Conservation (phyloP, 345 rosid genomes). For the Corchorus capsularis region DNA sequence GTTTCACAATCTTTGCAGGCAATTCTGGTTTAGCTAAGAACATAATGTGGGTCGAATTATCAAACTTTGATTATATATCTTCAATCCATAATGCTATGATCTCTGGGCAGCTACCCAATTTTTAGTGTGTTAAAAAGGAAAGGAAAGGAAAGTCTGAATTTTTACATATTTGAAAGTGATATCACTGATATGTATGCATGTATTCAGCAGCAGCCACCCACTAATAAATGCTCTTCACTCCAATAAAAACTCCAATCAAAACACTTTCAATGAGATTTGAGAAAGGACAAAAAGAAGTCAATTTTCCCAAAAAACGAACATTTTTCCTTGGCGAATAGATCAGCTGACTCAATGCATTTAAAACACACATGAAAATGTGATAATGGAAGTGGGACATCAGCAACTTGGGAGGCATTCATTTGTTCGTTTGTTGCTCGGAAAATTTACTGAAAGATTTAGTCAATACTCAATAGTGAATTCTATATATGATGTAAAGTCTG, state of each 20-base stretch:
- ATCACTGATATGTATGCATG: not conserved
- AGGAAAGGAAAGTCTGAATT: not conserved
- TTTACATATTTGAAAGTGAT: not conserved
- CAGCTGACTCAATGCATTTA: not conserved
- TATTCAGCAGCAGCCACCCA: not conserved
- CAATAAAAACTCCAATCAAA: not conserved
- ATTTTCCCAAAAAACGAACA: not conserved
- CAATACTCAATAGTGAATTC: not conserved
- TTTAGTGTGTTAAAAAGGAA: not conserved
- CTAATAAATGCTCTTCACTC: not conserved
- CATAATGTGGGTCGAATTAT: not conserved
- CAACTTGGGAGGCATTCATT: not conserved
- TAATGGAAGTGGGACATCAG: not conserved
- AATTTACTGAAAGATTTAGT: not conserved
- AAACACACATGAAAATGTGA: not conserved
- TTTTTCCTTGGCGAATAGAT: not conserved
- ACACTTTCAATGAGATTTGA: not conserved
- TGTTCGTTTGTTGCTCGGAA: not conserved
- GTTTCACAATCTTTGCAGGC: not conserved
- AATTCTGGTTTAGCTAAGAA: not conserved
- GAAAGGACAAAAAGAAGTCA: not conserved
- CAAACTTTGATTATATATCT: not conserved
- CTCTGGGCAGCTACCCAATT: not conserved
- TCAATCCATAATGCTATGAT: not conserved
- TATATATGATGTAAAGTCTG: not conserved